Evolutionary conservation across 768 basidiomycete genomes (phyloP).

Genomic region (Auricularia auricula-judae): DNA sequence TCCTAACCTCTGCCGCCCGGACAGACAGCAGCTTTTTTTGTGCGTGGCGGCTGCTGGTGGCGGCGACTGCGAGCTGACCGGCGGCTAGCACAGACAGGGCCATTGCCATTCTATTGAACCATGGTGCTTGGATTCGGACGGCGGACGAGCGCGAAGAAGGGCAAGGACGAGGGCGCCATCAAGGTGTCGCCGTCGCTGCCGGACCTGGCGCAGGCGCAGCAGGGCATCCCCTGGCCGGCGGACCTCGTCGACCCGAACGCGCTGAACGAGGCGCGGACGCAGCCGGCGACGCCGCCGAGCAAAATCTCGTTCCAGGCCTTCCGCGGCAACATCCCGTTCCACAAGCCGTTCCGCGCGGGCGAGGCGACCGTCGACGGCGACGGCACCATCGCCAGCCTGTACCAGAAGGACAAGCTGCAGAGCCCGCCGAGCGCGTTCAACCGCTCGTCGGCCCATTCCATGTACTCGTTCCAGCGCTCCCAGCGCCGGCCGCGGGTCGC

Average conservation of each 20-base stretch:
- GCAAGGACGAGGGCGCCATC: slow-evolving; percentile 35
- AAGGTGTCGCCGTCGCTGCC: slow-evolving; percentile 76
- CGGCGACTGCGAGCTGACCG: too few species aligned
- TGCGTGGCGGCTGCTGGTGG: too few species aligned
- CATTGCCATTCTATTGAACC: too few species aligned
- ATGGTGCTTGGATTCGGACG: slow-evolving; percentile 13
- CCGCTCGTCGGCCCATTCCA: slow-evolving; percentile 23
- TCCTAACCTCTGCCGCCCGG: too few species aligned
- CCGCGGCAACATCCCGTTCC: slow-evolving; percentile 59
- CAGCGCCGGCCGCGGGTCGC: slow-evolving; percentile 56
- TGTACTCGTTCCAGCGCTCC: slow-evolving; percentile 32
- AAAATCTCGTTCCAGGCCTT: slow-evolving; percentile 72
- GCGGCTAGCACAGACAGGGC: too few species aligned
- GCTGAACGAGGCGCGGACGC: slow-evolving; percentile 37
- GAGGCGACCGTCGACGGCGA: slow-evolving; percentile 15
- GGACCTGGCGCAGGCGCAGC: slow-evolving; percentile 44
- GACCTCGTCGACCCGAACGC: slow-evolving; percentile 57
- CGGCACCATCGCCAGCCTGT: slow-evolving; percentile 24
- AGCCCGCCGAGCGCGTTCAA: slow-evolving; percentile 54
- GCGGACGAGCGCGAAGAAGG: slow-evolving; percentile 11
- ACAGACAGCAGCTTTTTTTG: too few species aligned
- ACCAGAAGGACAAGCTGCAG: neutral
- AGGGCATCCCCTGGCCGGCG: slow-evolving; percentile 78
- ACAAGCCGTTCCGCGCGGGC: slow-evolving; percentile 64
- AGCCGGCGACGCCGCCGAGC: slow-evolving; percentile 50